A percentile compares a stretch with the other conserved stretches of the same genome.
phyloP scores from a whole-genome alignment of 768 basidiomycete genomes.

The Mycena rosella region DNA sequence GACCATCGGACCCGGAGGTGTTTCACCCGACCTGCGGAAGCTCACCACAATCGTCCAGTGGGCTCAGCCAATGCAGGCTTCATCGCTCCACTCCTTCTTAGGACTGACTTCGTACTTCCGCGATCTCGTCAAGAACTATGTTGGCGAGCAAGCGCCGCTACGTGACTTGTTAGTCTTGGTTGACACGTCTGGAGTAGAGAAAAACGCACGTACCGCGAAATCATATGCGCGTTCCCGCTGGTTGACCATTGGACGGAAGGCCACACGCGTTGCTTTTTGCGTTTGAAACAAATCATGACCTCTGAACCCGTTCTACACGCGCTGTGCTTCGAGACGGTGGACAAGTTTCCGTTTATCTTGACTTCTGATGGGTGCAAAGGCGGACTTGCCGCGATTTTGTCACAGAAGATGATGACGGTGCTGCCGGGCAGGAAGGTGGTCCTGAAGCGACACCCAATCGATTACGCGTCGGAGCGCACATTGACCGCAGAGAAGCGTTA shows the following conservation, averaged over 20 bases:
- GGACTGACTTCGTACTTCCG: slow-evolving; percentile 53
- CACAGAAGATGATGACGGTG: slow-evolving; percentile 36
- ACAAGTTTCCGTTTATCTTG: slow-evolving; percentile 46
- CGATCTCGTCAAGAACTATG: too few species aligned
- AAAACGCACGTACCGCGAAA: too few species aligned
- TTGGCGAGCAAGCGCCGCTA: too few species aligned
- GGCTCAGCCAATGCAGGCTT: slow-evolving; percentile 43
- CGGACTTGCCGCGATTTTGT: slow-evolving; percentile 44
- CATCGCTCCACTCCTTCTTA: slow-evolving; percentile 49
- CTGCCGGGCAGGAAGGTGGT: slow-evolving; percentile 32
- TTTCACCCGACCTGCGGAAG: slow-evolving; percentile 52
- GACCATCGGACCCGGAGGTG: slow-evolving; percentile 48
- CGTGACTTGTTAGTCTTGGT: too few species aligned
- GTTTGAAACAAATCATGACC: slow-evolving; percentile 39
- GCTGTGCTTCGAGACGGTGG: slow-evolving; percentile 40
- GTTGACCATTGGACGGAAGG: slow-evolving; percentile 39
- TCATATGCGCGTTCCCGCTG: too few species aligned
- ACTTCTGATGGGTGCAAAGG: slow-evolving; percentile 46
- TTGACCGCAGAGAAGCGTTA: slow-evolving; percentile 44
- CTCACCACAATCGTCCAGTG: slow-evolving; percentile 54
- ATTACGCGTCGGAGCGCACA: slow-evolving; percentile 50
- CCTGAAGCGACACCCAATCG: slow-evolving; percentile 44
- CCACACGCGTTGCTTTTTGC: slow-evolving; percentile 42
- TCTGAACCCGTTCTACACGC: slow-evolving; percentile 39
- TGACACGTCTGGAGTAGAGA: too few species aligned